Conservation (phyloP, 495 filamentous ascomycete species). For the Lichenothelia convexa region DNA sequence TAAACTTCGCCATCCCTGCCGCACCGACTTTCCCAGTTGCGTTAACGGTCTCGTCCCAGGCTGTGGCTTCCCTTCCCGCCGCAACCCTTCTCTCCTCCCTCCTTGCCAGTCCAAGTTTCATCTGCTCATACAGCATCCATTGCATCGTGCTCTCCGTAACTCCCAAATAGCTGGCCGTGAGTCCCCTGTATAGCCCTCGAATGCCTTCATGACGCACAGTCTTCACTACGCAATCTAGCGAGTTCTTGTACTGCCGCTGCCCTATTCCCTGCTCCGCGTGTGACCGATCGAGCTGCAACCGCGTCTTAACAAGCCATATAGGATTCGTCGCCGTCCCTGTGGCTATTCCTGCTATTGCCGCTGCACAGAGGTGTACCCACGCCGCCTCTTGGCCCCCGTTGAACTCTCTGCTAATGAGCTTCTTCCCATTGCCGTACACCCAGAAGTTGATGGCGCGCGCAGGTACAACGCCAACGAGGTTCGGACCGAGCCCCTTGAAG, state of each 20-base stretch:
- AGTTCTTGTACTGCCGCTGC: slow-evolving; percentile 58
- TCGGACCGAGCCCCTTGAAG: slow-evolving; percentile 79
- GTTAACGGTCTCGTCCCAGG: slow-evolving; percentile 45
- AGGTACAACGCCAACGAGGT: slow-evolving; percentile 71
- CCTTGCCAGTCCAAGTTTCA: slow-evolving; percentile 46
- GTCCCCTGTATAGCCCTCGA: slow-evolving; percentile 61
- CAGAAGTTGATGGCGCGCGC: slow-evolving; percentile 80
- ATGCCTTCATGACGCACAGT: slow-evolving; percentile 61
- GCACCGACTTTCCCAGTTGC: slow-evolving; percentile 57
- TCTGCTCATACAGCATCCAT: slow-evolving; percentile 71
- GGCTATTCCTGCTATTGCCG: slow-evolving; percentile 53
- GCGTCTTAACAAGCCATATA: slow-evolving; percentile 84
- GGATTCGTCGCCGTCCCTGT: slow-evolving; percentile 80
- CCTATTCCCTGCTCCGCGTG: slow-evolving; percentile 33
- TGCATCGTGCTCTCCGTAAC: slow-evolving; percentile 74
- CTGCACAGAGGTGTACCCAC: slow-evolving; percentile 54
- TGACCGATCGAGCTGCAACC: slow-evolving; percentile 69
- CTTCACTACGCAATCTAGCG: slow-evolving; percentile 61
- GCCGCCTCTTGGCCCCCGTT: slow-evolving; percentile 47
- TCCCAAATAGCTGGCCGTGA: slow-evolving; percentile 75
- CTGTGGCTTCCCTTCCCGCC: slow-evolving; percentile 35
- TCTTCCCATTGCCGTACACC: slow-evolving; percentile 75
- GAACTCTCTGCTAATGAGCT: slow-evolving; percentile 46
- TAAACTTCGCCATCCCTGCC: slow-evolving; percentile 63
- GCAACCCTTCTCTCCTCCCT: slow-evolving; percentile 35